Conservation (phyloP, 1,139 yeast species). For the Nakaseomyces kungkrabaensis region DNA sequence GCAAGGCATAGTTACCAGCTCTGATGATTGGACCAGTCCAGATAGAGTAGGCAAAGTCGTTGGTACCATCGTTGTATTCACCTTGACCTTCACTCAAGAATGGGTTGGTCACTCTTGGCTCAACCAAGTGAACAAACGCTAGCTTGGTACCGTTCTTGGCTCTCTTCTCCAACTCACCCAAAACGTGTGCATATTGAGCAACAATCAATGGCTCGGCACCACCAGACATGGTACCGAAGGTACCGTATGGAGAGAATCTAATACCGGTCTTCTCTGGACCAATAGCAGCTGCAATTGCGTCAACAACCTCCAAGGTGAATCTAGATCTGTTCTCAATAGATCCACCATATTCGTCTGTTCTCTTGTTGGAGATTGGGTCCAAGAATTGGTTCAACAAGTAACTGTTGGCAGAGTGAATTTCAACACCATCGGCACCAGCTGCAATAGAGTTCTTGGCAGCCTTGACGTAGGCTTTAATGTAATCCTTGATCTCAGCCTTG, state of each 20-base stretch:
- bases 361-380: conserved; percentile 39
- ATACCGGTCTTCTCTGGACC: conserved; percentile 47
- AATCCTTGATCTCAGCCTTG: conserved; percentile 32
- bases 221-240: conserved; percentile 33
- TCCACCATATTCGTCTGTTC: conserved; percentile 65
- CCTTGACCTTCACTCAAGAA: conserved; percentile 24
- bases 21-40: conserved; percentile 42
- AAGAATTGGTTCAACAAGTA: conserved; percentile 56
- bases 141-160: conserved; percentile 33
- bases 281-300: conserved; percentile 39
- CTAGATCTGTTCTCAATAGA: conserved; percentile 56
- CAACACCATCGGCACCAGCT: conserved; percentile 64
- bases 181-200: conserved; percentile 32
- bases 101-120: conserved; percentile 33
- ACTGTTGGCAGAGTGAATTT: conserved; percentile 62
- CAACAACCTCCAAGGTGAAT: conserved; percentile 47
- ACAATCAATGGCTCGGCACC: conserved; percentile 24
- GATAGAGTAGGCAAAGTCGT: conserved; percentile 34
- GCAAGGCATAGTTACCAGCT: conserved; percentile 37
- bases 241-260: conserved; percentile 49
- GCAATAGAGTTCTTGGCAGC: conserved; percentile 32
- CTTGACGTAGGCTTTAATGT: conserved; percentile 29
- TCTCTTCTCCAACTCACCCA: conserved; percentile 32
- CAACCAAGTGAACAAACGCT: conserved; percentile 48
- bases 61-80: conserved; percentile 23